phyloP scores from a whole-genome alignment of 1,139 yeast genomes.

The Lodderomyces jiufengensis region DNA sequence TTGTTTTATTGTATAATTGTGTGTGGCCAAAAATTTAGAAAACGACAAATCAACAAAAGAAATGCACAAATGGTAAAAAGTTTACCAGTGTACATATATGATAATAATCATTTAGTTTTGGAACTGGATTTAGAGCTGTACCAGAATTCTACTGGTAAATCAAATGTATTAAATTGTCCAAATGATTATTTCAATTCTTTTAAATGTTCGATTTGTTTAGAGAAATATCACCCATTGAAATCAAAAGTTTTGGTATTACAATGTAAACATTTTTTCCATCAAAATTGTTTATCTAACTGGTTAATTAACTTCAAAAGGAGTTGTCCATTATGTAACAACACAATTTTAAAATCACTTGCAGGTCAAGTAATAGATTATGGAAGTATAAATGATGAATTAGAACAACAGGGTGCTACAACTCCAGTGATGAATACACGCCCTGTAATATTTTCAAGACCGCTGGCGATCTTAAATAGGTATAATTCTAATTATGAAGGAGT shows the following conservation, averaged over 20 bases:
- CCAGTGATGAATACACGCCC: slow-evolving; percentile 5
- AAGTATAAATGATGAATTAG: slow-evolving; percentile 1
- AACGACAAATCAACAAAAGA: slow-evolving; percentile 25
- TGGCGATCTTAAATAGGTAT: slow-evolving; percentile 26
- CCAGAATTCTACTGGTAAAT: slow-evolving; percentile 20
- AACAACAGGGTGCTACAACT: slow-evolving; percentile 6
- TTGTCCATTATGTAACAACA: slow-evolving; percentile 44
- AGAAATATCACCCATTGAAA: slow-evolving; percentile 33
- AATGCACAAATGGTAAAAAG: slow-evolving; percentile 35
- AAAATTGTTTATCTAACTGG: slow-evolving; percentile 45
- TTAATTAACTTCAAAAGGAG: slow-evolving; percentile 41
- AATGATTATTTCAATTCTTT: slow-evolving; percentile 38
- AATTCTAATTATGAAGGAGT: slow-evolving; percentile 3
- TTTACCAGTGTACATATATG: slow-evolving; percentile 40
- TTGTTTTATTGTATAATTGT: slow-evolving; percentile 33
- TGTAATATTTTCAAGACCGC: slow-evolving; percentile 19
- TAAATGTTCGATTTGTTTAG: slow-evolving; percentile 48
- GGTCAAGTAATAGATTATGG: slow-evolving; percentile 2
- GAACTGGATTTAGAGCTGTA: slow-evolving; percentile 26
- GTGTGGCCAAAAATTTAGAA: slow-evolving; percentile 28
- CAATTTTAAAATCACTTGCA: slow-evolving; percentile 17
- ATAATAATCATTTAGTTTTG: slow-evolving; percentile 33
- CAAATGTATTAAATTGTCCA: slow-evolving; percentile 29
- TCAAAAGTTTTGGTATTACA: slow-evolving; percentile 40
- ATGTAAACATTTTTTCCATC: slow-evolving; percentile 46